Conservation (phyloP, 495 filamentous ascomycete genomes). For the Penicillium canescens region DNA sequence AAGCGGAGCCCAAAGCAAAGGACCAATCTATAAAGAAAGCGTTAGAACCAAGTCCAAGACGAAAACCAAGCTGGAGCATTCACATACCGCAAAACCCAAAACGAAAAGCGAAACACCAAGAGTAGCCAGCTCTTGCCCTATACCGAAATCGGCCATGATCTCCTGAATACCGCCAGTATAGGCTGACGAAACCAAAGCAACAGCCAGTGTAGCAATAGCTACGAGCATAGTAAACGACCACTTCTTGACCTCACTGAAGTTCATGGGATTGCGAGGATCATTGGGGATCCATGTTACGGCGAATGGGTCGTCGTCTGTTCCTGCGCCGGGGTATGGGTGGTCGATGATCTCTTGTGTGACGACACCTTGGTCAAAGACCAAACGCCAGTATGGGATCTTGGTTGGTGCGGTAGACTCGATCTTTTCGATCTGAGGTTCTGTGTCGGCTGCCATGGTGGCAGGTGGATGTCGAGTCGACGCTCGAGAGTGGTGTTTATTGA, state of each 20-base stretch:
- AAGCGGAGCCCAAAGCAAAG: conserved; percentile 65
- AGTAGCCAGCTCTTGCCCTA: conserved; percentile 60
- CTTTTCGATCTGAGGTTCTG: conserved; percentile 23
- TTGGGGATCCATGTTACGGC: conserved; percentile 71
- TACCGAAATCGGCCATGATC: conserved; percentile 58
- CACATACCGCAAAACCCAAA: conserved; percentile 66
- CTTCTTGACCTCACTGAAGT: conserved; percentile 60
- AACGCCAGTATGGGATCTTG: conserved; percentile 44
- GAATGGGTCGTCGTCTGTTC: conserved; percentile 74
- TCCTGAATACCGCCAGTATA: conserved; percentile 70
- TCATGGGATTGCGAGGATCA: conserved; percentile 72
- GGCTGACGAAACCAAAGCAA: conserved; percentile 75
- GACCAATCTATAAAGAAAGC: conserved; percentile 32
- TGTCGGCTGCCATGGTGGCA: conserved; percentile 32
- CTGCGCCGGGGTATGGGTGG: conserved; percentile 63
- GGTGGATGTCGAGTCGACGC: not conserved
- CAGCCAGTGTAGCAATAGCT: conserved; percentile 68
- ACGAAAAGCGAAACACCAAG: conserved; percentile 75
- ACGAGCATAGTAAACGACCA: conserved; percentile 68
- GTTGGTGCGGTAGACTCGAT: conserved; percentile 32
- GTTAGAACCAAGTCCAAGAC: not conserved
- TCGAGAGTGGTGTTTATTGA: not conserved
- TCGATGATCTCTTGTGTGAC: conserved; percentile 58
- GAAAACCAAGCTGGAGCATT: not conserved
- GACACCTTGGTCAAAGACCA: conserved; percentile 53